Evolutionary conservation across 345 rosid species (phyloP).

Genomic region (Lumnitzera racemosa): DNA sequence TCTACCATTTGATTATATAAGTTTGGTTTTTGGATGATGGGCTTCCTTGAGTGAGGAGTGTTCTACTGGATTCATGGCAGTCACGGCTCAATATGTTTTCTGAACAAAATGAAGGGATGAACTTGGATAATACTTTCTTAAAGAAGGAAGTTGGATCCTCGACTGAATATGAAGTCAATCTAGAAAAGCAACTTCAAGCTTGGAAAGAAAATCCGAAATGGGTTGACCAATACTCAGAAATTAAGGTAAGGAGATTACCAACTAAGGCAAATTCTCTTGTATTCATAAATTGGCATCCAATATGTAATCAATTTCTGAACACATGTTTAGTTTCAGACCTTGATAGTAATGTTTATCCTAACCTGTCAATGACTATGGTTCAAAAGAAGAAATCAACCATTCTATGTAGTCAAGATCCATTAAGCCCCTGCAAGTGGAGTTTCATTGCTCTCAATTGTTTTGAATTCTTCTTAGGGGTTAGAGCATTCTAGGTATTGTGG

Average conservation of each 20-base stretch:
- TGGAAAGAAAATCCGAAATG: conserved; percentile 85
- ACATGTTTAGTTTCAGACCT: no score
- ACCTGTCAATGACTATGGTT: no score
- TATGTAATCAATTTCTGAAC: no score
- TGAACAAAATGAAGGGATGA: conserved; percentile 23
- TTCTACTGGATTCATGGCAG: conserved; percentile 20
- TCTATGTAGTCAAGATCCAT: no score
- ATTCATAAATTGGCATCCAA: no score
- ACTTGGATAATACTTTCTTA: conserved; percentile 19
- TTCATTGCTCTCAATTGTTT: neutral
- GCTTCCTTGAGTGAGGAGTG: neutral
- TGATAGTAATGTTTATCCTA: no score
- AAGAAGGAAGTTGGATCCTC: conserved; percentile 32
- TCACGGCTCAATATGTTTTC: conserved; percentile 42
- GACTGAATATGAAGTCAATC: conserved; percentile 29
- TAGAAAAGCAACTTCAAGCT: conserved; percentile 54
- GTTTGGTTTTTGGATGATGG: neutral
- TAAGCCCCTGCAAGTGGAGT: neutral
- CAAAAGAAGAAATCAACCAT: no score
- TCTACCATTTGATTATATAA: neutral
- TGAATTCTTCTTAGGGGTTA: neutral
- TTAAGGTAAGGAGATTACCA: conserved; percentile 38
- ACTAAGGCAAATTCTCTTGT: neutral
- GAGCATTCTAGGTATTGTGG: no score
- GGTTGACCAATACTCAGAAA: conserved; percentile 45